Base-by-base conservation (phyloP, 2,329 filamentous ascomycete species). In the Ceratocystis destructans region DNA sequence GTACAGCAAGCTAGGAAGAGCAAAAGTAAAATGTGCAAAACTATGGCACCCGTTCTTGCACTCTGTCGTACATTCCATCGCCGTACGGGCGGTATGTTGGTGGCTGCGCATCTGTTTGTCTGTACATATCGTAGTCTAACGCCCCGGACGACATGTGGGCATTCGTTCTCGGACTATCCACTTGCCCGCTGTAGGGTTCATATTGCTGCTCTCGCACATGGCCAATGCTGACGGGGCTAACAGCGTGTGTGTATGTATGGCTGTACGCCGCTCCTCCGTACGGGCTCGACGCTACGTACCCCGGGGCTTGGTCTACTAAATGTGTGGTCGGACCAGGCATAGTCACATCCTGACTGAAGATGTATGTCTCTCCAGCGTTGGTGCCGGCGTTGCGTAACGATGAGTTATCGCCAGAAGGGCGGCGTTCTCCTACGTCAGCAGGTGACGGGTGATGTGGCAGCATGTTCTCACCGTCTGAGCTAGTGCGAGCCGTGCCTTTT, bases 371-470 rank as follows among this genome's bases (percentile, higher is more conserved):
- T 57, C 69, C 70, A 6, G 65, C 63, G 25, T 71, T 72, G 70
- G 41, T 62, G 20, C 71, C 72, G 70, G 22, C 15, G 25, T 50
- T 59, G 17, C n/a, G 7, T 12, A 59, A 15, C 8, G 53, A 1
- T 7, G 41, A 12, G 28, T 59, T 15, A 20, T 31, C 48, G 22
- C 64, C 5, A 4, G 25, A 44, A 10, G 44, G 20, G 10, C 28
- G 67, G 2, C 61, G 71, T 64, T 45, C 62, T 67, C 72, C 67
- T 72, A 80, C 72, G 72, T 78, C 71, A 37, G 73, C 72, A 1
- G 77, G 77, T 10, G 73, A 73, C n/a, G 77, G 72, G 70, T 79
- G 77, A 70, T 72, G 71, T 6, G 77, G 77, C 2, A 79, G 73
- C 7, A 69, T 68, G 69, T 74, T 76, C 25, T 73, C 71, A 31